These are phyloP conservation scores for Rhodocollybia butyracea DNA, from an alignment of 768 basidiomycete genomes.

Conservation along the genomic window DNA sequence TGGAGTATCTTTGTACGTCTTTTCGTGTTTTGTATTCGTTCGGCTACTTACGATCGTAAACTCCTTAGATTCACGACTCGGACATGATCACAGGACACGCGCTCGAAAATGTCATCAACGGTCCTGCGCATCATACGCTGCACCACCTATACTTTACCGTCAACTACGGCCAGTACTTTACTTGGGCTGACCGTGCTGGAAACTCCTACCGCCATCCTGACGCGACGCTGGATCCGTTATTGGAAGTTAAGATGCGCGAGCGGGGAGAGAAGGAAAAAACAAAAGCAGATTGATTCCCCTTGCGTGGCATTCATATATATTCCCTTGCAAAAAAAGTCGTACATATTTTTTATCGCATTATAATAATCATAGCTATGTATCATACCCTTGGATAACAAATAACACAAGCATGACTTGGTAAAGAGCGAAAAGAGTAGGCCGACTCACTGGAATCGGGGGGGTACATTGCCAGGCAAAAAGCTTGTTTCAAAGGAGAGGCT, in stretches of 20 bases:
- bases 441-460: no score
- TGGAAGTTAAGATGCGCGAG: constrained; percentile 49
- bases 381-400: no score
- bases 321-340: background rate
- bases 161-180: constrained; percentile 99
- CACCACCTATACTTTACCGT: constrained; percentile 97
- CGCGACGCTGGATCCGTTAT: constrained; percentile 78
- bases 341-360: no score
- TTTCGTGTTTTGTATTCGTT: background rate
- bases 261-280: constrained; percentile 9
- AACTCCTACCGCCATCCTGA: constrained; percentile 90
- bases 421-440: no score
- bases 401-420: no score
- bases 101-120: constrained; percentile 89
- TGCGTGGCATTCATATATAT: background rate
- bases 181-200: constrained; percentile 83
- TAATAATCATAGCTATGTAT: no score
- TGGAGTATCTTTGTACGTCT: constrained; percentile 85
- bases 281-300: background rate
- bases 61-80: constrained; percentile 89
- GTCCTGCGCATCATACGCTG: constrained; percentile 96
- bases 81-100: constrained; percentile 96
- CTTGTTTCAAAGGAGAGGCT: no score
- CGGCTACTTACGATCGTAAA: background rate
- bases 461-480: no score